phyloP scores from a whole-genome alignment of 257 asterid species.

The Solanum lycopersicoides region DNA sequence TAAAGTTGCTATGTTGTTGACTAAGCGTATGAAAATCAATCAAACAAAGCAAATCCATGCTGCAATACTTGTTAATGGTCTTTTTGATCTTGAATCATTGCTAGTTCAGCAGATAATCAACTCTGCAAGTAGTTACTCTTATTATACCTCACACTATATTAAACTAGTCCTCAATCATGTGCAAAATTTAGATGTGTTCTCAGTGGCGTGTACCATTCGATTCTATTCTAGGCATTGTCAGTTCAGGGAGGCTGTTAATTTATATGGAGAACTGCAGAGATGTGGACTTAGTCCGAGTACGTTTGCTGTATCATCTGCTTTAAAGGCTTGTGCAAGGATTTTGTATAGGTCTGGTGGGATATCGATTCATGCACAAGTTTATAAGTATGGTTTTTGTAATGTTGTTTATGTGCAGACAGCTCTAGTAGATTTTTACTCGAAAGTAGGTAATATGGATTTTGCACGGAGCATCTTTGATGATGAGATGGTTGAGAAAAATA shows the following conservation, averaged over 20 bases:
- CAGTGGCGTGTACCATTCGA: constrained; percentile 45
- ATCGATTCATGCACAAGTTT: constrained; percentile 60
- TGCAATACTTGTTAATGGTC: constrained; percentile 28
- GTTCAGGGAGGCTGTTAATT: constrained; percentile 39
- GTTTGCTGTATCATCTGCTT: constrained; percentile 55
- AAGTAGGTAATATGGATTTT: constrained; percentile 47
- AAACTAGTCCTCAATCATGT: constrained; percentile 20
- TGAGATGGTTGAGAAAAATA: constrained; percentile 46
- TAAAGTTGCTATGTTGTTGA: constrained; percentile 22
- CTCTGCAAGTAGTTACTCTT: constrained; percentile 15
- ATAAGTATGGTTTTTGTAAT: constrained; percentile 45
- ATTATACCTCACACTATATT: constrained; percentile 19
- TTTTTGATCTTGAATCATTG: constrained; percentile 28
- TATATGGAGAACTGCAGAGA: constrained; percentile 39
- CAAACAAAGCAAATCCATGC: constrained; percentile 67
- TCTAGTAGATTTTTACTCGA: constrained; percentile 63
- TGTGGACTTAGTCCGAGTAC: constrained; percentile 51
- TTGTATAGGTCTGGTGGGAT: constrained; percentile 29
- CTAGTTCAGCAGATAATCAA: constrained; percentile 33
- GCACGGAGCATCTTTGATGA: constrained; percentile 59
- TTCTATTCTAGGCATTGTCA: constrained; percentile 52
- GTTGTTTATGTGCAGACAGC: constrained; percentile 74
- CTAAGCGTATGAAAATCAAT: constrained; percentile 13
- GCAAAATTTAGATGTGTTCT: constrained; percentile 26
- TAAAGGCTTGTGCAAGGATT: constrained; percentile 61